Evolutionary conservation across 371 early-diverging fungal species (phyloP).

Genomic region (Apophysomyces ossiformis): DNA sequence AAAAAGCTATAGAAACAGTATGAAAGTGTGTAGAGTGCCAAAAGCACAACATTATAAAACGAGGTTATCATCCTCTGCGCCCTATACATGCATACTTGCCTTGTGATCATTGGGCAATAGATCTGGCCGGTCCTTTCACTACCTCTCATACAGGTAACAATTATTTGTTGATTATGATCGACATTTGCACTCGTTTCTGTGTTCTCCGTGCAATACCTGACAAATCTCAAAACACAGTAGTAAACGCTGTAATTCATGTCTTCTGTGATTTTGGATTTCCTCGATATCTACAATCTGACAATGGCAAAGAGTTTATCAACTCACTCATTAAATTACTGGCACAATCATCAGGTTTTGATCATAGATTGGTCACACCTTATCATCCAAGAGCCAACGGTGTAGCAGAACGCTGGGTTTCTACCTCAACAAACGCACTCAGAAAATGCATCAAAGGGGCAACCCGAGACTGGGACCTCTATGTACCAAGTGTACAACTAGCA

Average conservation of each 20-base stretch:
- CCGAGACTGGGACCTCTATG: constrained; percentile 24
- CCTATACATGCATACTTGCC: too few relatives aligned
- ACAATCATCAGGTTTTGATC: constrained; percentile 3
- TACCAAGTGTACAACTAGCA: constrained; percentile 12
- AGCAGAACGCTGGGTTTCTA: constrained; percentile 24
- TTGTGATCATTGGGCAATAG: too few relatives aligned
- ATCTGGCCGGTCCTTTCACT: too few relatives aligned
- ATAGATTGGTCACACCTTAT: constrained; percentile 8
- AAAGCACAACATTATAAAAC: too few relatives aligned
- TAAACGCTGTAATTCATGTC: constrained; percentile 16
- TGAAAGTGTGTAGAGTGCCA: too few relatives aligned
- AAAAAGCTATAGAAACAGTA: too few relatives aligned
- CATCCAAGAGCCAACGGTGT: constrained; percentile 2
- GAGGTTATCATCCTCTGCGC: too few relatives aligned
- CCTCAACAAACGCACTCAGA: constrained; percentile 12
- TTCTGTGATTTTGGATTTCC: constrained; percentile 34
- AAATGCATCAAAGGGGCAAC: constrained; percentile 19
- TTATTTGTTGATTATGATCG: constrained; percentile 24
- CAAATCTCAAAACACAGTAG: constrained; percentile 27
- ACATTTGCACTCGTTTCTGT: constrained; percentile 30
- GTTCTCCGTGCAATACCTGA: constrained; percentile 26
- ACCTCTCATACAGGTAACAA: too few relatives aligned
- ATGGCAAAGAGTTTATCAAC: constrained; percentile 37
- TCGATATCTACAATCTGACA: constrained; percentile 25
- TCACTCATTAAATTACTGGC: not conserved